Evolutionary conservation across 495 filamentous ascomycete genomes (phyloP).

Genomic region (Jackrogersella multiformis): DNA sequence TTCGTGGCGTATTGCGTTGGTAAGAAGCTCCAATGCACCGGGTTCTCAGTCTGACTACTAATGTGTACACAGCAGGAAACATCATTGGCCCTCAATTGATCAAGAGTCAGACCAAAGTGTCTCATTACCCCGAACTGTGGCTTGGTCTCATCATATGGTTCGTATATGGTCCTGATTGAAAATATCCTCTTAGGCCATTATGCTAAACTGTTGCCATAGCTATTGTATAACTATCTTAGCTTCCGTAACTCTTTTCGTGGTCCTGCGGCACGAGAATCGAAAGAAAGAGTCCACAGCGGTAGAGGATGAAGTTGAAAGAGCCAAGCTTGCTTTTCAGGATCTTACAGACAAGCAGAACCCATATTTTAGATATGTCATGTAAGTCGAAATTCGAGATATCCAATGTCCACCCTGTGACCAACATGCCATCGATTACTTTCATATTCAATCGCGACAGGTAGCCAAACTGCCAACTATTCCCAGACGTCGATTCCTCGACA

Average conservation of each 20-base stretch:
- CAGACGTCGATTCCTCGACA: neutral
- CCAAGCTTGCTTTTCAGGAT: constrained; percentile 73
- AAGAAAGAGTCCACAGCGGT: constrained; percentile 54
- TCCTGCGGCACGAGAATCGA: constrained; percentile 67
- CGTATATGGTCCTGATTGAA: constrained; percentile 35
- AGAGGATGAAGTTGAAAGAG: constrained; percentile 68
- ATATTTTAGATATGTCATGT: constrained; percentile 73
- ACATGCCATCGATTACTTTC: too few species aligned
- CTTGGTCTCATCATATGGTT: constrained; percentile 75
- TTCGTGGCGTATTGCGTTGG: constrained; percentile 81
- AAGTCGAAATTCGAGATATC: constrained; percentile 4
- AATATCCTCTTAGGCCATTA: neutral
- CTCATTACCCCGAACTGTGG: constrained; percentile 78
- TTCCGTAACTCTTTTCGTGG: constrained; percentile 62
- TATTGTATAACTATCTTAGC: constrained; percentile 73
- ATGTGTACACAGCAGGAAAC: constrained; percentile 40
- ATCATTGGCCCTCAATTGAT: constrained; percentile 79
- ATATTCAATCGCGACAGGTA: neutral
- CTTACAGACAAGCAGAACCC: constrained; percentile 80
- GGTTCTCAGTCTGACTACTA: constrained; percentile 5
- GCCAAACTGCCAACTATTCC: neutral
- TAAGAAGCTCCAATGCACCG: constrained; percentile 47
- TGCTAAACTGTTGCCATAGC: constrained; percentile 48
- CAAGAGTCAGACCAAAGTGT: constrained; percentile 64
- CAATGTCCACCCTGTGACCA: neutral